phyloP scores from a whole-genome alignment of 345 rosid species.

The Angophora floribunda region DNA sequence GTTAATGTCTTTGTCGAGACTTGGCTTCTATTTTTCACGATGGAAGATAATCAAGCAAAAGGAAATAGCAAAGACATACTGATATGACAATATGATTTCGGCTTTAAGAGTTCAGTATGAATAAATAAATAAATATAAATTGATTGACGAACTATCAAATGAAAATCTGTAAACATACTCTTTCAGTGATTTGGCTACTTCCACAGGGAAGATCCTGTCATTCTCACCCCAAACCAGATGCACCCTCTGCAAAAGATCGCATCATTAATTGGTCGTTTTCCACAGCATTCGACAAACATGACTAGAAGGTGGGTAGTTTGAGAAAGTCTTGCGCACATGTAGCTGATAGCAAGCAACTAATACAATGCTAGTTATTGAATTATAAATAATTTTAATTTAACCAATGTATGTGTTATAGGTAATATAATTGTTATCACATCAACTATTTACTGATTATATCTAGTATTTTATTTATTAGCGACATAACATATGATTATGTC shows the following conservation, averaged over 20 bases:
- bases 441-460: background rate
- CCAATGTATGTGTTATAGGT: background rate
- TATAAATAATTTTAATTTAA: background rate
- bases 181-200: constrained; percentile 7
- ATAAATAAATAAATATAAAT: background rate
- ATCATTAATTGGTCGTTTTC: background rate
- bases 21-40: no score
- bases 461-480: background rate
- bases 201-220: constrained; percentile 9
- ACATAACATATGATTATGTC: background rate
- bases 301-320: no score
- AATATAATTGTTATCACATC: background rate
- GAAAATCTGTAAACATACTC: constrained; percentile 17
- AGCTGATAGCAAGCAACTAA: background rate
- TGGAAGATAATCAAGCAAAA: background rate
- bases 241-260: background rate
- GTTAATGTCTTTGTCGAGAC: no score
- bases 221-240: constrained; percentile 17
- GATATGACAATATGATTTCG: background rate
- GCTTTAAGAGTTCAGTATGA: background rate
- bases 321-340: no score
- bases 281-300: no score
- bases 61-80: background rate
- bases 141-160: no score
- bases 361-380: background rate